These are phyloP conservation scores for Leccinum incarnatum DNA, from an alignment of 768 basidiomycete genomes.

Conservation along the genomic window DNA sequence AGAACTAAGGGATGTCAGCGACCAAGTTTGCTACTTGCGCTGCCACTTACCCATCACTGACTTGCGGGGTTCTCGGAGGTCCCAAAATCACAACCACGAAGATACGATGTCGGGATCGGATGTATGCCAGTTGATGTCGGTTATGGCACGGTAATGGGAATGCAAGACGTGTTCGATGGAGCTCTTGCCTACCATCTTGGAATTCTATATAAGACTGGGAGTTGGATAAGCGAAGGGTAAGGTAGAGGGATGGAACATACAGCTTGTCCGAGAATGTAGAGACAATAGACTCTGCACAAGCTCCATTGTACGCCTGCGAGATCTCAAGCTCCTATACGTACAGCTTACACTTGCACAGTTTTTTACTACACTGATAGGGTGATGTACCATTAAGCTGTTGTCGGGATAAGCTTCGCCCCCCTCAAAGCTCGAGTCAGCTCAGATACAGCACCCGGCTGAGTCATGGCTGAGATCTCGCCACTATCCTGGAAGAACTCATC, in stretches of 20 bases:
- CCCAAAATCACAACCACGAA: constrained; percentile 94
- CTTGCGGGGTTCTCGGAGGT: constrained; percentile 59
- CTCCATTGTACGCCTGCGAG: constrained; percentile 92
- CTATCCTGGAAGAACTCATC: too few relatives aligned
- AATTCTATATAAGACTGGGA: constrained; percentile 86
- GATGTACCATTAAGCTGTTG: too few relatives aligned
- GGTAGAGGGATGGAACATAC: constrained; percentile 38
- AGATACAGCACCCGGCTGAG: too few relatives aligned
- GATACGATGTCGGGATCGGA: constrained; percentile 80
- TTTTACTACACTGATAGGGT: too few relatives aligned
- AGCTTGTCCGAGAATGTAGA: constrained; percentile 88
- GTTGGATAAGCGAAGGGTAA: background rate
- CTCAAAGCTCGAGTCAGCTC: background rate
- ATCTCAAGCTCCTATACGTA: constrained; percentile 58
- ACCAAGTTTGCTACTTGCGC: background rate
- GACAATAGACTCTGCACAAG: constrained; percentile 75
- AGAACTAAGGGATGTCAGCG: constrained; percentile 39
- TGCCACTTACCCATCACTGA: constrained; percentile 58
- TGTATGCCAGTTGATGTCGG: constrained; percentile 97
- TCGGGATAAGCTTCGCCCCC: background rate
- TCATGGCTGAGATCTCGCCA: too few relatives aligned
- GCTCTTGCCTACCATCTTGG: constrained; percentile 70
- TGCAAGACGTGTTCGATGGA: constrained; percentile 83
- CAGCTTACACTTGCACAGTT: too few relatives aligned
- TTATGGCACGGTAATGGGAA: constrained; percentile 92